These are phyloP conservation scores for Salix suchowensis DNA, from an alignment of 345 rosid species.

Conservation along the genomic window DNA sequence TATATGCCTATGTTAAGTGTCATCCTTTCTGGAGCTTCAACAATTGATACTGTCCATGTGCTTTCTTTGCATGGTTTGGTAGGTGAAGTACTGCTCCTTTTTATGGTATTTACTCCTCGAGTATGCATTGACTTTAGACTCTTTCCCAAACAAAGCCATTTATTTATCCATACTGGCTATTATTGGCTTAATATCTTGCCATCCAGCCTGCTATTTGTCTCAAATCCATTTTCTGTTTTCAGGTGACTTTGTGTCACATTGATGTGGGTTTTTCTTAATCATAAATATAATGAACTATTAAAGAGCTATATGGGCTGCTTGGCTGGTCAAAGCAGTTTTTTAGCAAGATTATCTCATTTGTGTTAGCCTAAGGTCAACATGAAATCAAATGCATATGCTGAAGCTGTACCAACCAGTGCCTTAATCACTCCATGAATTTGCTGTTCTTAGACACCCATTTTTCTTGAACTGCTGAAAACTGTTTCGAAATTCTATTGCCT, in stretches of 20 bases:
- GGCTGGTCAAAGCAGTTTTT: background rate
- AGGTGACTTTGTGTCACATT: background rate
- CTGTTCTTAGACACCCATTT: background rate
- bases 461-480: background rate
- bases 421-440: background rate
- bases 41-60: slow-evolving; percentile 50
- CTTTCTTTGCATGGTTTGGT: slow-evolving; percentile 67
- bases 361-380: background rate
- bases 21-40: slow-evolving; percentile 46
- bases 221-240: slow-evolving; percentile 6
- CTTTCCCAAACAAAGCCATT: background rate
- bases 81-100: slow-evolving; percentile 22
- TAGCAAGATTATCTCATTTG: background rate
- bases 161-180: background rate
- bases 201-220: background rate
- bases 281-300: background rate
- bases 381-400: background rate
- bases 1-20: slow-evolving; percentile 51
- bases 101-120: background rate
- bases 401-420: background rate
- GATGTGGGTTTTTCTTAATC: background rate
- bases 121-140: slow-evolving; percentile 1
- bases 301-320: background rate
- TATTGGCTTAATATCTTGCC: background rate
- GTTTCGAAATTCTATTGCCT: background rate